Conservation (phyloP, 179 eudicot species). For the Beta macrorhiza region DNA sequence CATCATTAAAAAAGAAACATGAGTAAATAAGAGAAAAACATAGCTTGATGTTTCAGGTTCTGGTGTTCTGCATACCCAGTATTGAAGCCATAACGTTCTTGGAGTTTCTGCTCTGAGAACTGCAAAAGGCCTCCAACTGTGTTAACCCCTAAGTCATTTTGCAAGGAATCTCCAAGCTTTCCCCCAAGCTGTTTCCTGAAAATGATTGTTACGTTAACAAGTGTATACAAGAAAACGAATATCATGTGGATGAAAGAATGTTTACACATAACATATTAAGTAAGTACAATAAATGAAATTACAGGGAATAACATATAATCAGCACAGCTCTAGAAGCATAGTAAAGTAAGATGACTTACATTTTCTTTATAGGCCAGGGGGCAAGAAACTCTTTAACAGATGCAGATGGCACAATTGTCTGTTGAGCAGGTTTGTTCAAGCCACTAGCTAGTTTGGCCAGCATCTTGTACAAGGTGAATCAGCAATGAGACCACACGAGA, state of each 20-base stretch:
- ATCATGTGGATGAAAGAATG: not conserved
- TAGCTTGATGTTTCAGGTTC: not conserved
- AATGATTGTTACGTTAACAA: slow-evolving; percentile 18
- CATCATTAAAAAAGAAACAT: not conserved
- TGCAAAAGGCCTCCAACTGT: slow-evolving; percentile 82
- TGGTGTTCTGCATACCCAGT: slow-evolving; percentile 49
- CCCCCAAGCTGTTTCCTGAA: slow-evolving; percentile 98
- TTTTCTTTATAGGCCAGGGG: slow-evolving; percentile 83
- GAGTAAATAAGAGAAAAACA: not conserved
- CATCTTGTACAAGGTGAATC: slow-evolving; percentile 49
- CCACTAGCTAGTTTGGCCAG: slow-evolving; percentile 93
- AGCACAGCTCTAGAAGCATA: slow-evolving; percentile 1
- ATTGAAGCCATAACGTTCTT: slow-evolving; percentile 75
- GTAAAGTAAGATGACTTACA: slow-evolving; percentile 45
- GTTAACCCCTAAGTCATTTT: slow-evolving; percentile 64
- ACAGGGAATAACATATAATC: not conserved
- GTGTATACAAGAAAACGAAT: not conserved
- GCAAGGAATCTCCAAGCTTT: slow-evolving; percentile 88
- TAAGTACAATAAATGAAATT: not conserved
- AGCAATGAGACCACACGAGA: slow-evolving; percentile 21
- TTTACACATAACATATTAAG: slow-evolving; percentile 2
- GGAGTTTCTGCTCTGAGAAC: slow-evolving; percentile 82
- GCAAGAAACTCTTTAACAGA: slow-evolving; percentile 72
- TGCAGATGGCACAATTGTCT: slow-evolving; percentile 74
- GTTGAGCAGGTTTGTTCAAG: slow-evolving; percentile 98